Conservation (phyloP, 1,284 basidiomycete genomes). For the Melampsora larici-populina region DNA sequence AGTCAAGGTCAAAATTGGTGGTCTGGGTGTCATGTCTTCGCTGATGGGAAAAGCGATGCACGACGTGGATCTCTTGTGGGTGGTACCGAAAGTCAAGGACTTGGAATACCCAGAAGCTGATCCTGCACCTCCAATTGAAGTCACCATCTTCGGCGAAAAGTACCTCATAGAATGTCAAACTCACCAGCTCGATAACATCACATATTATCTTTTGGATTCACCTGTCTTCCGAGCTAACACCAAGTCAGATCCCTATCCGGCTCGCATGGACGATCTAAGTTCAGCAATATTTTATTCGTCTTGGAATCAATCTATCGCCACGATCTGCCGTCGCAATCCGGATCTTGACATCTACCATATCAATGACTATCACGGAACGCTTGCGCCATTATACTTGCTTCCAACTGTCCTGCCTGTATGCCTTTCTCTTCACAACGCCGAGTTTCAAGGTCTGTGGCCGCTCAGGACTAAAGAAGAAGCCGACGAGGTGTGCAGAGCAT, state of each 20-base stretch:
- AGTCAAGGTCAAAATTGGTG: constrained; percentile 91
- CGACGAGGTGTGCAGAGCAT: constrained; percentile 93
- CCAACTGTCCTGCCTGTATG: constrained; percentile 83
- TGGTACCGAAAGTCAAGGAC: constrained; percentile 75
- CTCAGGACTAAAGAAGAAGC: constrained; percentile 91
- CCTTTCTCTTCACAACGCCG: constrained; percentile 89
- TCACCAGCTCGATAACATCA: constrained; percentile 86
- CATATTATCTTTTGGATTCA: constrained; percentile 83
- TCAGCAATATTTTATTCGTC: constrained; percentile 95
- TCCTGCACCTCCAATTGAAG: constrained; percentile 67
- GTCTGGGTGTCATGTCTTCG: constrained; percentile 91
- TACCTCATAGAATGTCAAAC: constrained; percentile 92
- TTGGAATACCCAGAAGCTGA: constrained; percentile 43
- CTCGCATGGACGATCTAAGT: constrained; percentile 90
- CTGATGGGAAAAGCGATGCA: constrained; percentile 96
- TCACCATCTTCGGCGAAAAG: constrained; percentile 88
- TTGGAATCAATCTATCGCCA: constrained; percentile 91
- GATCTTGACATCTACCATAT: constrained; percentile 83
- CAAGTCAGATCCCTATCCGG: constrained; percentile 86
- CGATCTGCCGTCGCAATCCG: constrained; percentile 75
- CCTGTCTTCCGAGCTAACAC: constrained; percentile 93
- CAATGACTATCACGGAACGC: constrained; percentile 82
- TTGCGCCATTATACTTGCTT: constrained; percentile 81
- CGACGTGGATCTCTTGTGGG: constrained; percentile 87
- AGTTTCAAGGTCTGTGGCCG: constrained; percentile 93